A percentile compares a stretch with the other conserved stretches of the same genome.
Conservation (phyloP, 495 filamentous ascomycete species). For the Penicillium manginii region DNA sequence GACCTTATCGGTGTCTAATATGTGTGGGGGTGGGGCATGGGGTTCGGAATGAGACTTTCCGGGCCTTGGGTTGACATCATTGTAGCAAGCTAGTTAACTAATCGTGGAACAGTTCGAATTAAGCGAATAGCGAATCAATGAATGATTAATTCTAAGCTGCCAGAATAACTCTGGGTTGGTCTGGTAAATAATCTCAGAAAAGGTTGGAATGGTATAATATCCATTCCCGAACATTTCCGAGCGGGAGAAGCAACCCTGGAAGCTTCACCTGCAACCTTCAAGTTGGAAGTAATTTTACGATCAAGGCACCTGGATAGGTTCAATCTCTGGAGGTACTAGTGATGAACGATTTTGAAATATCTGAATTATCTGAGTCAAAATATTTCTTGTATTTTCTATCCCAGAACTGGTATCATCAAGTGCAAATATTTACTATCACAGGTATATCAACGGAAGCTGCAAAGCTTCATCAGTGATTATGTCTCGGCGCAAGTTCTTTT, state of each 20-base stretch:
- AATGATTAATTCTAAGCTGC: neutral
- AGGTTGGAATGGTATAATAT: too few species aligned
- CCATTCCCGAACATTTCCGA: too few species aligned
- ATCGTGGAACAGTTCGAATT: neutral
- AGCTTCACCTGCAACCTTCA: too few species aligned
- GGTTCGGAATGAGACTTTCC: neutral
- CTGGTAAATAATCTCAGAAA: too few species aligned
- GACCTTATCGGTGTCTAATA: neutral
- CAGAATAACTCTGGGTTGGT: too few species aligned
- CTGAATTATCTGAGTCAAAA: too few species aligned
- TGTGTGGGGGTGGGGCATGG: neutral
- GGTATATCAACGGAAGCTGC: neutral
- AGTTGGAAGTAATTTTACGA: too few species aligned
- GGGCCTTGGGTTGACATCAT: neutral
- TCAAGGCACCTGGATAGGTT: too few species aligned
- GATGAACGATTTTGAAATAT: too few species aligned
- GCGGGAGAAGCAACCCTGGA: too few species aligned
- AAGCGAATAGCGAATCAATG: neutral
- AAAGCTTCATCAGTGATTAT: slow-evolving; percentile 50
- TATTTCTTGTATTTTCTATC: neutral
- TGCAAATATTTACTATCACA: neutral
- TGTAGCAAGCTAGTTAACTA: neutral
- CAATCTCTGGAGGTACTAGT: too few species aligned
- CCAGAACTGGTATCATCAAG: neutral
- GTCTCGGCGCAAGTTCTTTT: slow-evolving; percentile 43